phyloP scores from a whole-genome alignment of 1,284 basidiomycete genomes.

The Irpex lacteus region DNA sequence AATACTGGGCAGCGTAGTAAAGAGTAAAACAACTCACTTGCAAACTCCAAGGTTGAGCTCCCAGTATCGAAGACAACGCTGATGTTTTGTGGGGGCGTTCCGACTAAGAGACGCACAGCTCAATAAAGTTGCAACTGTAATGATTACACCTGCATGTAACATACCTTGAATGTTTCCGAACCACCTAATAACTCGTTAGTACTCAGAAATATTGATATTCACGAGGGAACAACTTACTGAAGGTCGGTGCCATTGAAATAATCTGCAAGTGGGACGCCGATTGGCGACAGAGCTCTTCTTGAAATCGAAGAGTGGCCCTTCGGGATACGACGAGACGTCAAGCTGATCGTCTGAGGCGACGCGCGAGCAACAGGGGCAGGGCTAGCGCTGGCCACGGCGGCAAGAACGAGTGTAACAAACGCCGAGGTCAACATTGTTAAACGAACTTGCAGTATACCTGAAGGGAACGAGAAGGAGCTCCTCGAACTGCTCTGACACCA shows the following conservation, averaged over 20 bases:
- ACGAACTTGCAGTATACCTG: background rate
- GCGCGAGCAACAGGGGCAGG: constrained; percentile 6
- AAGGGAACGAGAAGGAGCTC: background rate
- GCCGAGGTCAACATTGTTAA: background rate
- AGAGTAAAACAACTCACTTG: constrained; percentile 33
- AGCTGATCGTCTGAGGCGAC: constrained; percentile 25
- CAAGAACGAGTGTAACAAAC: background rate
- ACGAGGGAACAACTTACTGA: constrained; percentile 35
- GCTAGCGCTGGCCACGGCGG: background rate
- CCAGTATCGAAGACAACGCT: constrained; percentile 56
- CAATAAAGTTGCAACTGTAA: background rate
- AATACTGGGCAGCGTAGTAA: background rate
- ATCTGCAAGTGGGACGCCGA: constrained; percentile 43
- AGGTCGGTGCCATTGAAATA: constrained; percentile 54
- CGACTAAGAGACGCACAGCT: constrained; percentile 26
- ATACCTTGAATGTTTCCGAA: constrained; percentile 41
- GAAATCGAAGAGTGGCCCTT: constrained; percentile 10
- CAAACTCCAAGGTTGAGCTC: constrained; percentile 46
- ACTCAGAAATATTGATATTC: background rate
- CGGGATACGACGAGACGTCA: constrained; percentile 37
- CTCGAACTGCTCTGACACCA: background rate
- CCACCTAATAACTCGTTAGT: constrained; percentile 35
- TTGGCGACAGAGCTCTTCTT: constrained; percentile 35
- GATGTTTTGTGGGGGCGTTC: constrained; percentile 49
- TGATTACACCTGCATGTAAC: background rate